phyloP scores from a whole-genome alignment of 768 basidiomycete species.

The Phallus indusiatus region DNA sequence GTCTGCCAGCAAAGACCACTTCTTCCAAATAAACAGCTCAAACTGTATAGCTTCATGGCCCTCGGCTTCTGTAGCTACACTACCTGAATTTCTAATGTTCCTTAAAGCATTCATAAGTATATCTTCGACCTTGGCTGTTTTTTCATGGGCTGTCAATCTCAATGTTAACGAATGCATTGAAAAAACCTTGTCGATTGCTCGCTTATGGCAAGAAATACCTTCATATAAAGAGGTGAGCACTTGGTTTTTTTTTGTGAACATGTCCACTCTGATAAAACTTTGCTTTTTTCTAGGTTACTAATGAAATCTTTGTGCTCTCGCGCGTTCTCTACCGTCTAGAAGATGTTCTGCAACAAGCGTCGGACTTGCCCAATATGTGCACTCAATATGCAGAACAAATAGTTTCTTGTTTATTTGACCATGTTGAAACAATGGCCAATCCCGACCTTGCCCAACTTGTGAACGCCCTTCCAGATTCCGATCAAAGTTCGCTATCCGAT shows the following conservation, averaged over 20 bases:
- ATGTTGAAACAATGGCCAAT: constrained; percentile 51
- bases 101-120: constrained; percentile 62
- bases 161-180: constrained; percentile 57
- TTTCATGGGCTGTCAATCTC: constrained; percentile 74
- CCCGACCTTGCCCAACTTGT: constrained; percentile 51
- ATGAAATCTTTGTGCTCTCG: constrained; percentile 60
- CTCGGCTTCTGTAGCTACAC: not conserved
- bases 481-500: constrained; percentile 29
- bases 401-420: constrained; percentile 47
- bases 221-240: constrained; percentile 60
- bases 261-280: too few relatives aligned
- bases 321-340: constrained; percentile 65
- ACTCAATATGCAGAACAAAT: constrained; percentile 60
- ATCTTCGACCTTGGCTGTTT: constrained; percentile 55
- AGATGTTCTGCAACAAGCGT: constrained; percentile 48
- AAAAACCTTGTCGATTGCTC: constrained; percentile 50
- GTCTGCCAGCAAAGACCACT: not conserved
- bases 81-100: constrained; percentile 47
- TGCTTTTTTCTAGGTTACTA: constrained; percentile 48
- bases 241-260: not conserved
- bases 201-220: constrained; percentile 55
- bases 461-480: constrained; percentile 44
- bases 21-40: not conserved
- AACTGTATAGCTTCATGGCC: not conserved
- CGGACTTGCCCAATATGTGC: constrained; percentile 53